Base-by-base conservation (phyloP, 345 rosid species). In the Ricinus communis region DNA sequence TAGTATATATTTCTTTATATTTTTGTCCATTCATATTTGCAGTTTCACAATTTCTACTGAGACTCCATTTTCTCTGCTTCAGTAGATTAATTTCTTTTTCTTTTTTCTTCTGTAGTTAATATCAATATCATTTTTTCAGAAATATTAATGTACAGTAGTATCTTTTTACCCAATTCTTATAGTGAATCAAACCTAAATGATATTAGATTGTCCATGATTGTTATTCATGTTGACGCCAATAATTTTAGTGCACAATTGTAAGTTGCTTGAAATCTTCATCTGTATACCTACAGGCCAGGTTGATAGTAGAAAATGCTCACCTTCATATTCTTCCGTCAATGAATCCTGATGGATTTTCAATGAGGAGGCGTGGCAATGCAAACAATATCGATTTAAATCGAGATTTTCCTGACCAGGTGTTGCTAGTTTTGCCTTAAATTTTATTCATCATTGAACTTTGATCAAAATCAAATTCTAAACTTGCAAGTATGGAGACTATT, bases 361-460 rank as follows among this genome's bases (percentile, higher is more conserved):
- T 83, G 63, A 88, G 79, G 82, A 82, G 66, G 36, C 97, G 97
- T 64, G 91, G 86, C 21, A 95, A 95, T 86, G 97, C 96, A 62
- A 88, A 92, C 66, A 74, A 85, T 74, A 82, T 95, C 63, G 98
- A 95, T 87, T 83, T 95, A 49, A 95, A 95, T 86, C 87, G 97
- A 46, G 97, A 92, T 85, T 95, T 92, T 80, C 97, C 99, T 50
- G 99, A 95, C 73, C 99, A 95, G 97, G 99, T 92, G 36, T 69
- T 53, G 56, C 72, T 66, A 55, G 25, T 66, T 59, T 54, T 67
- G 12, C 62, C 59, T 73, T 28, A 24, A n/a, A 12, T 46, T 71
- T 64, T 33, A 54, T 62, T 53, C 9, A 9, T 16, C 33, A 46
- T 11, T 24, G 56, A 27, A 46, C 52, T 15, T 27, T 1, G 33